phyloP scores from a whole-genome alignment of 202 grass and related monocot genomes.

The Bolboschoenoplectus hybrid region DNA sequence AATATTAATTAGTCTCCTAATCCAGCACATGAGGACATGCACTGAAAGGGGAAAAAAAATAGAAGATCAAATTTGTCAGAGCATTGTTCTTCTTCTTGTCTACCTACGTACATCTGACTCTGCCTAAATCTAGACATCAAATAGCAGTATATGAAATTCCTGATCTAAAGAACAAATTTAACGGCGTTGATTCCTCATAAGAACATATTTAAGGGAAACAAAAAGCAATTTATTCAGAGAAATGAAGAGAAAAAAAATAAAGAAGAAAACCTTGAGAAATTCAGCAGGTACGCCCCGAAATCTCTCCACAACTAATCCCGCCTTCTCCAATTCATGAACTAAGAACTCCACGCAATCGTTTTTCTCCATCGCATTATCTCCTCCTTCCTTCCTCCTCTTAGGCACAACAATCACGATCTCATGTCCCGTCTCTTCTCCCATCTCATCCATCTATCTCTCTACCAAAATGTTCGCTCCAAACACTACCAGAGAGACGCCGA shows the following conservation, averaged over 20 bases:
- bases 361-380: conserved; percentile 1
- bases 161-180: background rate
- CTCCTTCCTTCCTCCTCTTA: conserved; percentile 48
- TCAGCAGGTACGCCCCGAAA: conserved; percentile 78
- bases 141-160: background rate
- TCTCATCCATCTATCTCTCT: conserved; percentile 34
- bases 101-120: background rate
- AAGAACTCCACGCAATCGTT: conserved; percentile 69
- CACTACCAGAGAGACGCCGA: background rate
- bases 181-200: background rate
- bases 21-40: conserved; percentile 15
- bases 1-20: background rate
- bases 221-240: background rate
- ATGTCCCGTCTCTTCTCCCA: conserved; percentile 57
- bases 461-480: background rate
- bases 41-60: background rate
- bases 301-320: conserved; percentile 72
- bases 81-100: conserved; percentile 10
- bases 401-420: conserved; percentile 82
- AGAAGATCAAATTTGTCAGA: conserved; percentile 26
- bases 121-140: conserved; percentile 3
- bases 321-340: conserved; percentile 61
- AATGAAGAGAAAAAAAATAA: background rate
- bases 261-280: conserved; percentile 73
- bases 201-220: background rate